A percentile compares a stretch with the other conserved stretches of the same genome.
These are phyloP conservation scores for Aphanomyces astaci DNA, from an alignment of 352 stramenopile species.

Conservation along the genomic window DNA sequence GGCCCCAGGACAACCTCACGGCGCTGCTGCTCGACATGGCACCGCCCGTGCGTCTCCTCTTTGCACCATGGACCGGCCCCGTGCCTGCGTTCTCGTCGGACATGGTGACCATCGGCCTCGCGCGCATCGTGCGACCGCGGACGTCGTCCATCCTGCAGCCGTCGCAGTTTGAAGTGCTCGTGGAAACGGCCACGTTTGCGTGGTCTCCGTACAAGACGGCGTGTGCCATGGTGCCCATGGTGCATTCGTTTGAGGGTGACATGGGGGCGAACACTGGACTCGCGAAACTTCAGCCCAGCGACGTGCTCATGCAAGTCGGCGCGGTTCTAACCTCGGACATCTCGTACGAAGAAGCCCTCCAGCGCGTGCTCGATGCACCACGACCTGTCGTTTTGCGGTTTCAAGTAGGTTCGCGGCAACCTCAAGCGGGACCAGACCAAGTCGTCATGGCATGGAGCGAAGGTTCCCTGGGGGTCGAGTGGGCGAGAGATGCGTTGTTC, in stretches of 20 bases:
- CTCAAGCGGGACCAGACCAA: neutral
- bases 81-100: neutral
- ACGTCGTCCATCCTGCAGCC: neutral
- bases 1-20: slow-evolving; percentile 32
- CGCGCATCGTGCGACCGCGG: neutral
- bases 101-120: slow-evolving; percentile 12
- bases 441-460: slow-evolving; percentile 1
- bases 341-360: neutral
- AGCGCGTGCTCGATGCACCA: neutral
- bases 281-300: neutral
- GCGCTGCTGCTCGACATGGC: slow-evolving; percentile 68
- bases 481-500: neutral
- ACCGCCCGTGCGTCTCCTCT: slow-evolving; percentile 66
- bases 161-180: slow-evolving; percentile 11
- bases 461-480: neutral
- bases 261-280: neutral
- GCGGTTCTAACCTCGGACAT: neutral
- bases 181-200: neutral
- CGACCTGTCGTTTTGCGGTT: slow-evolving; percentile 55
- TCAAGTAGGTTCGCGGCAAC: slow-evolving; percentile 32
- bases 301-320: slow-evolving; percentile 13
- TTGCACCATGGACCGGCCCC: slow-evolving; percentile 32
- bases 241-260: slow-evolving; percentile 1
- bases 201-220: neutral
- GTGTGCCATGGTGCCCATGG: slow-evolving; percentile 1